A percentile compares a stretch with the other conserved stretches of the same genome.
Evolutionary conservation across 345 rosid genomes (phyloP).

Genomic region (Linum usitatissimum): DNA sequence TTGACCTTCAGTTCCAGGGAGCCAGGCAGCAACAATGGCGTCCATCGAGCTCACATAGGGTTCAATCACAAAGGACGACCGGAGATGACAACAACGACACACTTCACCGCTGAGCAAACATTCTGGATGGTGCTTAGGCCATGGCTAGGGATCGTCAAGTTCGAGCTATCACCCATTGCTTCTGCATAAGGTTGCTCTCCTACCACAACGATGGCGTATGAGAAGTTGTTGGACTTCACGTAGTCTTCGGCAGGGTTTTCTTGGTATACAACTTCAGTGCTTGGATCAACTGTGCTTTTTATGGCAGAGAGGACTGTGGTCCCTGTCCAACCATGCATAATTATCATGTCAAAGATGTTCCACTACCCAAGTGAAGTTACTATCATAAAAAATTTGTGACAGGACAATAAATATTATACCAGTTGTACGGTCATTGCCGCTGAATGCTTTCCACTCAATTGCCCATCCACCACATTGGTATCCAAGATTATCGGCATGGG

Average conservation of each 20-base stretch:
- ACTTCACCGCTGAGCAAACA: conserved; percentile 41
- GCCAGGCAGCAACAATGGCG: conserved; percentile 68
- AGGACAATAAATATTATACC: conserved; percentile 27
- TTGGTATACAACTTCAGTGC: conserved; percentile 37
- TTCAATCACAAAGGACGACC: conserved; percentile 60
- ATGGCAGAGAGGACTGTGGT: conserved; percentile 63
- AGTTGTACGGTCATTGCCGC: conserved; percentile 55
- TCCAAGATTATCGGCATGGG: conserved; percentile 89
- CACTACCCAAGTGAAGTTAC: too few species aligned
- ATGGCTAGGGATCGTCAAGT: conserved; percentile 36
- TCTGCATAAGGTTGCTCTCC: conserved; percentile 71
- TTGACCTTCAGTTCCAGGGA: conserved; percentile 64
- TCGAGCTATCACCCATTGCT: conserved; percentile 44
- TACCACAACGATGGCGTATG: conserved; percentile 43
- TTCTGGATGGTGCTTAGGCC: conserved; percentile 38
- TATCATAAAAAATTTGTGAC: too few species aligned
- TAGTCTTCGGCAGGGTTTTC: conserved; percentile 38
- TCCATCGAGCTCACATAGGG: conserved; percentile 36
- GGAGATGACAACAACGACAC: conserved; percentile 47
- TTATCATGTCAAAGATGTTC: too few species aligned
- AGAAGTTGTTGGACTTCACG: conserved; percentile 33
- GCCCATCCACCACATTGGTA: conserved; percentile 99
- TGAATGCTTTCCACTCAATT: conserved; percentile 73
- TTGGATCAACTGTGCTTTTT: conserved; percentile 36
- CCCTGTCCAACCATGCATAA: conserved; percentile 26